Evolutionary conservation across 768 basidiomycete genomes (phyloP), one percentile per base, ranked within the genome.

Genomic region (Tricholoma flavovirens): DNA sequence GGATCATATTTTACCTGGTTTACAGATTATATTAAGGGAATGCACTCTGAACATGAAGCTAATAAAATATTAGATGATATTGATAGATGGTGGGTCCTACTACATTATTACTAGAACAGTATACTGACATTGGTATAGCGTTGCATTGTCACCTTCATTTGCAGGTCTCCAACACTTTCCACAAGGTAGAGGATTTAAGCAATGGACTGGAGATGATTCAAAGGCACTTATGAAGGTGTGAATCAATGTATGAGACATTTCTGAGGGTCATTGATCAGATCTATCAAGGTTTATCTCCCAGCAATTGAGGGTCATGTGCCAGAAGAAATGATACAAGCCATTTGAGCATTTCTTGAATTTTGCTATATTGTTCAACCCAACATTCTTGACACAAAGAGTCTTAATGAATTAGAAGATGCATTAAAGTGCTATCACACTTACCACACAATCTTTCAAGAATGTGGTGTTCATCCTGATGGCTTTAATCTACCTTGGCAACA

Each of bases 1-100:
- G 49, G 69, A 70, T 42, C 68, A 71, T 54, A 57, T 69, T 62
- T 71, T 4, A 56, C 56, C 5, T 71, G 70, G 70, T 61, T 71
- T 2, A 53, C 53, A 0, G 51, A 62, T n/a, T 71, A 70, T 49
- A 49, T 71, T 6, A 38, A 55, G 8, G 9, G 42, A 10, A 53
- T 12, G 4, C 58, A 69, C 19, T 42, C 56, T 2, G 43, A 52
- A 30, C 15, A 24, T 7, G 32, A 51, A 9, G 69, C 67, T 1
- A 53, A 56, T 0, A 30, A 51, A 35, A 70, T 71, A 24, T 49
- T 71, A 38, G 62, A 57, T 19, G 70, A 71, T 26, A 70, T 70
- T 29, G 66, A 71, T 46, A 55, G 59, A 6, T 42, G 64, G 62
- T 66, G 51, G 62, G 7, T 66, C 10, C 11, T 46, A 21, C 24